phyloP scores from a whole-genome alignment of 2,329 filamentous ascomycete species.

The Rhinocladiella mackenziei region DNA sequence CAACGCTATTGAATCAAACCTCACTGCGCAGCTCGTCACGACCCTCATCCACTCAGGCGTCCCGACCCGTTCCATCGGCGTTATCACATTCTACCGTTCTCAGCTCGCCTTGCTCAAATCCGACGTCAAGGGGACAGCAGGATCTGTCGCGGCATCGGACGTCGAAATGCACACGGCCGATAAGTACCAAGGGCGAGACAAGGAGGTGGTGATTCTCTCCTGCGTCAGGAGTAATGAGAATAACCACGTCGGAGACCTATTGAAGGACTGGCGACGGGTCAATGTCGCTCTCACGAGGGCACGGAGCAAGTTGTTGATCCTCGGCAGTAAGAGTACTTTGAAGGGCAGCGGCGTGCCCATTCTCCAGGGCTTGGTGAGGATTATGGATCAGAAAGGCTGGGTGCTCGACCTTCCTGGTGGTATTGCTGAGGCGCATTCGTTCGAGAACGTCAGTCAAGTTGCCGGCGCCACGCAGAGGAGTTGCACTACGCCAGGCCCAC shows the following conservation, averaged over 20 bases:
- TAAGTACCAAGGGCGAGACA: slow-evolving; percentile 93
- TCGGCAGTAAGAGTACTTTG: slow-evolving; percentile 80
- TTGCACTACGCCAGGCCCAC: too few relatives aligned
- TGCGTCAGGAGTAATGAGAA: slow-evolving; percentile 83
- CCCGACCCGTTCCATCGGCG: slow-evolving; percentile 71
- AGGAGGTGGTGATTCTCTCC: slow-evolving; percentile 82
- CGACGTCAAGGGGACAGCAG: slow-evolving; percentile 51
- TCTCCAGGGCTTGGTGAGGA: slow-evolving; percentile 66
- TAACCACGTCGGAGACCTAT: slow-evolving; percentile 78
- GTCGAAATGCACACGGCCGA: slow-evolving; percentile 97
- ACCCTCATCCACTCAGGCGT: slow-evolving; percentile 73
- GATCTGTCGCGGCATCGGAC: slow-evolving; percentile 44
- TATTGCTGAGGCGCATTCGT: slow-evolving; percentile 64
- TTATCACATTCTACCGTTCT: slow-evolving; percentile 95
- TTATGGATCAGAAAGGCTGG: slow-evolving; percentile 79
- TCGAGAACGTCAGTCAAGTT: slow-evolving; percentile 50
- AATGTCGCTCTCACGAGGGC: slow-evolving; percentile 95
- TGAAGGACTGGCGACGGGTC: slow-evolving; percentile 87
- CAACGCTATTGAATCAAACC: slow-evolving; percentile 74
- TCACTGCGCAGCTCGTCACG: slow-evolving; percentile 77
- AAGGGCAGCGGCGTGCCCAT: slow-evolving; percentile 62
- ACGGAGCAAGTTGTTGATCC: slow-evolving; percentile 82
- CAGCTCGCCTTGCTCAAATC: slow-evolving; percentile 81
- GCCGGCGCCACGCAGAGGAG: slow-evolving; percentile 11
- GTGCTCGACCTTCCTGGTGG: slow-evolving; percentile 65